phyloP scores from a whole-genome alignment of 1,284 basidiomycete genomes.

The Ceratorhiza oryzae-sativae region DNA sequence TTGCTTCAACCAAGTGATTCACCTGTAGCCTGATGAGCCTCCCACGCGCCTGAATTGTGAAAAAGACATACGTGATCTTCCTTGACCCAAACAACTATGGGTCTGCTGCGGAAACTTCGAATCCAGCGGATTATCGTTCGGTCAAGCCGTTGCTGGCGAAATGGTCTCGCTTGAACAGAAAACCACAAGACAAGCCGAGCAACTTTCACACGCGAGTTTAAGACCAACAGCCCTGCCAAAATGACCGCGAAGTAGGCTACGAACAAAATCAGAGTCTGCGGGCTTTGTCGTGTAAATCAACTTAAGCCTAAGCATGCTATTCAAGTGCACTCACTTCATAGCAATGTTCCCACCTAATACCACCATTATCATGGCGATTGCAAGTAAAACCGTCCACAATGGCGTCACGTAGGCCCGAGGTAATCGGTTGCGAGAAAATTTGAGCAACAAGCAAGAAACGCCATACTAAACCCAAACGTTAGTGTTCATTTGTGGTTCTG shows the following conservation, averaged over 20 bases:
- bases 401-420: constrained; percentile 56
- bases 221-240: constrained; percentile 57
- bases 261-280: constrained; percentile 58
- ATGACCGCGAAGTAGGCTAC: constrained; percentile 62
- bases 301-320: not conserved
- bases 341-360: constrained; percentile 66
- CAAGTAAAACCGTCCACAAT: constrained; percentile 53
- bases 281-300: constrained; percentile 28
- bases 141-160: constrained; percentile 55
- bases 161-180: constrained; percentile 63
- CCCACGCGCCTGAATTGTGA: not conserved
- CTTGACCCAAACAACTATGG: constrained; percentile 66
- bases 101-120: constrained; percentile 58
- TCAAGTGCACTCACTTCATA: constrained; percentile 38
- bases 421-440: constrained; percentile 68
- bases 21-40: constrained; percentile 54
- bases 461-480: constrained; percentile 66
- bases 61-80: constrained; percentile 63
- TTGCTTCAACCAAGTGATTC: constrained; percentile 66
- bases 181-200: constrained; percentile 65
- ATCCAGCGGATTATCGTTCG: constrained; percentile 58
- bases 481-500: constrained; percentile 37
- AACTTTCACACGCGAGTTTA: constrained; percentile 60
- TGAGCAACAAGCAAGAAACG: constrained; percentile 64
- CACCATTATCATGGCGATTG: constrained; percentile 56